Evolutionary conservation across 2,329 filamentous ascomycete species (phyloP), one percentile per base, ranked within the genome.

Genomic region (Aspergillus niger): DNA sequence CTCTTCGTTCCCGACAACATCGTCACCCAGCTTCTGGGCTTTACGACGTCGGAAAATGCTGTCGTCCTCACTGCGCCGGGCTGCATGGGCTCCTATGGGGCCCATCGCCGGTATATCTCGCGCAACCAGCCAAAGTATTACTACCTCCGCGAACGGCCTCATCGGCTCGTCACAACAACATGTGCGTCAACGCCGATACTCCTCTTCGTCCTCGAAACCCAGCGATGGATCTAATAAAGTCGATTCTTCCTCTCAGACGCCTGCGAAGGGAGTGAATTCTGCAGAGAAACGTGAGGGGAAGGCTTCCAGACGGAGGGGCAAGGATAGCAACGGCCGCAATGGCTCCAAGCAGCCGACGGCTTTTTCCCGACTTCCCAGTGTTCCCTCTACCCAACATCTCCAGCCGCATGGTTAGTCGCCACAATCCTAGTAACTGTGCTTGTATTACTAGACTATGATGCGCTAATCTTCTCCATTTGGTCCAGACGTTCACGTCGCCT

Each of bases 401-500:
- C 78, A 81, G 66, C 78, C 79, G 24, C 76, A 81, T 72, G 80
- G 80, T 82, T 64, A 70, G 73, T 67, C 30, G 17, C 22, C 15
- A 36, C 30, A 13, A 36, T 13, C 32, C 26, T 22, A 20, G n/a
- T 5, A 5, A 24, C 17, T 28, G 6, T 43, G 13, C 10, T 26
- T 11, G 26, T 41, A 8, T 11, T 11, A 10, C 22, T 17, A n/a
- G n/a, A 15, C 5, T 38, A 10, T 41, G 36, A 44, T 30, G 50
- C 55, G 38, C 54, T 63, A 55, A 62, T 55, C 53, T 44, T 53
- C 55, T 53, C 36, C 22, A 24, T 28, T 43, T n/a, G 20, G 8
- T 64, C 5, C 67, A 98, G 95, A 96, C 72, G 85, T 98, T 63
- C 89, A 90, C 65, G 83, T 97, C 49, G 95, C 94, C 7, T 90